Evolutionary conservation across 768 basidiomycete genomes (phyloP), one percentile per base, ranked within the genome.

Genomic region (Boletellus ananiceps): DNA sequence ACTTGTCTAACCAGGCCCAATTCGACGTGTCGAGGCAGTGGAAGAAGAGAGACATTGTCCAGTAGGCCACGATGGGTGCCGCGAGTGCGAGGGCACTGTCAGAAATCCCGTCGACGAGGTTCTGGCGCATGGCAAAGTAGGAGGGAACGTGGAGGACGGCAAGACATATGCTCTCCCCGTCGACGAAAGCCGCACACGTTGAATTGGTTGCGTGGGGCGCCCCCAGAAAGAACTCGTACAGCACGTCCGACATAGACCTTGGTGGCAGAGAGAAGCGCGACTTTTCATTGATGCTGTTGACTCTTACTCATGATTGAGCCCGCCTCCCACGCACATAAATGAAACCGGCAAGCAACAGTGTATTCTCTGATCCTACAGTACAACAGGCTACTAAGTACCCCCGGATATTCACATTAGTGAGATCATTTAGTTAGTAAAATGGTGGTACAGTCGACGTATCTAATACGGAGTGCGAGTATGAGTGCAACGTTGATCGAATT

Each of bases 31-130:
- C 96, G 59, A 99, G 75, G 38, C 69, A 63, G 65, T 93, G 84
- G 72, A 96, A 98, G 65, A 88, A 67, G 43, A 86, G 70, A 3
- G 91, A 91, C 36, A 84, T 67, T 2, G 69, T 55, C 95, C 96
- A 99, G 73, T 98, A 97, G 4, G 81, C 82, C 47, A 87, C 50
- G 46, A 97, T 61, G 0, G 95, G 95, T 2, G 82, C 77, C 4
- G 81, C 74, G 40, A 95, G 73, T 15, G 89, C 79, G 21, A 94
- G 71, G 54, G 77, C 56, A 52, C 81, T 72, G 71, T 98, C 95
- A 1, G 86, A 76, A 44, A 94, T 53, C 31, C 71, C 65, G 7
- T 79, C 69, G 25, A 93, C 38, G 40, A 86, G 62, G 2, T 71
- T 64, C 15, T 71, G 67, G 23, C 74, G 69, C 33, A 69, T 60